Base-by-base conservation (phyloP, 1,284 basidiomycete species). In the Puccinia triticina region DNA sequence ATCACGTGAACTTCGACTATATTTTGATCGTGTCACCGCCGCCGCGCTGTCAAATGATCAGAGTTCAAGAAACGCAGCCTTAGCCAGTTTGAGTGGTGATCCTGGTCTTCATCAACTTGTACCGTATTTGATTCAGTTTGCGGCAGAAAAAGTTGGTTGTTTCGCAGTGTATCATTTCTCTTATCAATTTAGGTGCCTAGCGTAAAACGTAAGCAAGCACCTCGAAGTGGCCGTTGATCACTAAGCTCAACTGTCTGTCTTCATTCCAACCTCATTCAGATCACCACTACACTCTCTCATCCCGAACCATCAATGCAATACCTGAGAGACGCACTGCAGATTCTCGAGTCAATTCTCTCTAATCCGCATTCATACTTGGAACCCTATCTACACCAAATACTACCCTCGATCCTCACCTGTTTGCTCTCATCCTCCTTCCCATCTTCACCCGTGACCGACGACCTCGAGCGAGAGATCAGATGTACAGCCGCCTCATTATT, bases 71-170 rank as follows among this genome's bases (percentile, higher is more conserved):
- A 91, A 92, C 0, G 96, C 96, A 1, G 96, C 96, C 3, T 89
- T 99, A 64, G 93, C 94, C 4, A 96, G 94, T 86, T 88, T 99
- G 84, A 89, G 94, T 79, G 91, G 91, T 83, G 96, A 99, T 85
- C 94, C 96, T 2, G 96, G 96, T 23, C 88, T 99, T 77, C 94
- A 96, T 84, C 93, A 95, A 11, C 90, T 99, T n/a, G 88, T 99
- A 26, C 95, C 96, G 0, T 99, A 99, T 87, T 90, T 99, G 43
- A 93, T 98, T 67, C 92, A 94, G 74, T 99, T 96, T 94, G 91
- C 96, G 0, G 93, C 92, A 10, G 95, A 98, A 86, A 94, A 88
- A 83, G 86, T 86, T 66, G 29, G 73, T 71, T 69, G 23, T 29
- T 69, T 69, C 43, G 32, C 69, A 48, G 40, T 50, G 50, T 48